Base-by-base conservation (phyloP, 371 early-diverging fungal species). In the Choanephora cucurbitarum region DNA sequence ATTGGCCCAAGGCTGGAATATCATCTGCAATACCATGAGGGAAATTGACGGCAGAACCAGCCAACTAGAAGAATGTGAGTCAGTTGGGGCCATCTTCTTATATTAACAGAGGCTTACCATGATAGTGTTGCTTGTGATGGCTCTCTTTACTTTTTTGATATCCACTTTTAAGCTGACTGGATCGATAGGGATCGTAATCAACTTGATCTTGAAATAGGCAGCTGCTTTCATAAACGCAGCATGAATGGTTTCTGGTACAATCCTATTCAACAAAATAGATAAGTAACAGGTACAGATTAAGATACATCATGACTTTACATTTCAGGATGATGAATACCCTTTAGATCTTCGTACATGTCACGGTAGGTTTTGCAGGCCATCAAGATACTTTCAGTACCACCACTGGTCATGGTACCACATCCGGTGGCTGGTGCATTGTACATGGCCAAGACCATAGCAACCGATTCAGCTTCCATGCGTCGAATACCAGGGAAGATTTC, bases 181-280 rank as follows among this genome's bases (percentile, higher is more conserved):
- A 58, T 94, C 90, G 17, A 96, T 79, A 13, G 96, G 94, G 24
- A 94, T 80, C 40, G 88, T 87, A 23, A 94, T 78, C 7, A 97
- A 58, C 63, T 90, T 90, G 63, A 98, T 91, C 11, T 86, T 84
- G 64, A 98, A 96, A 75, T 96, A 97, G 45, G 74, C 77, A 7
- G 93, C 90, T 0, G 93, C 98, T 76, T 97, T 97, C 84, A 95
- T 94, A 55, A 97, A 96, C 11, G 98, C 97, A 18, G 95, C 93
- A 62, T 98, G 98, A 28, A 89, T 89, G 0, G 96, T 94, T 15
- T 87, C 86, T 9, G 96, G 96, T 0, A 92, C 86, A 37, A 96
- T 80, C 78, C 92, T 91, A 75, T 49, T 48, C 7, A 15, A 34
- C n/a, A 24, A 54, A 44, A 11, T 23, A 17, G 19, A 34, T 47